Evolutionary conservation across 768 basidiomycete species (phyloP), one percentile per base, ranked within the genome.

Genomic region (Hysterangium stoloniferum): DNA sequence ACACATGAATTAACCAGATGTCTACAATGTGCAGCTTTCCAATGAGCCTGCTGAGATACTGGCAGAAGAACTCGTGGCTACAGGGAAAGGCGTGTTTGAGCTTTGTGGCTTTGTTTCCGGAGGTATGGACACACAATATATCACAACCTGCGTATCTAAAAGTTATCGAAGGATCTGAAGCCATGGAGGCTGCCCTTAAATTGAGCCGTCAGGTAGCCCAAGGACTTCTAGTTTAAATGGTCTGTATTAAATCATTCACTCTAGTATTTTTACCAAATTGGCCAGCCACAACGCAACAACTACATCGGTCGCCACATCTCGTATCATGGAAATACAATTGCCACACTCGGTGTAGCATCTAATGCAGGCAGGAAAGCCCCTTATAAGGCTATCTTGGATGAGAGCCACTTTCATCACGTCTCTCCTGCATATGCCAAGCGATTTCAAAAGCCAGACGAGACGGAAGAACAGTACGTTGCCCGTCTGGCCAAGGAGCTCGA

Each of bases 171-270:
- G 88, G 89, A 42, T 84, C 89, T 2, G 91, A 94, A 64, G 89
- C 90, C 0, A 86, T 91, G 84, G 91, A 94, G 56, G 76, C 79
- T 52, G 82, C 79, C n/a, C 72, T 92, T 49, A 94, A 94, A 65
- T 73, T 89, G 2, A 78, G 82, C 27, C 77, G 83, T 58, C 89
- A 91, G 70, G 84, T 85, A 60, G 35, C 53, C 51, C n/a, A n/a
- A n/a, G n/a, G n/a, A n/a, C 37, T 58, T 49, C 41, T 12, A 67
- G n/a, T n/a, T n/a, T n/a, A n/a, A n/a, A n/a, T n/a, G n/a, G n/a
- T n/a, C n/a, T n/a, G n/a, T n/a, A n/a, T n/a, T n/a, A n/a, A n/a
- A n/a, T n/a, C 24, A 38, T 4, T 40, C 27, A 35, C 28, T 15
- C 45, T 57, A 88, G 82, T 90, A 88, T 61, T 86, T 72, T 56